Evolutionary conservation across 2,329 filamentous ascomycete species (phyloP).

Genomic region (Fusarium drepaniforme): DNA sequence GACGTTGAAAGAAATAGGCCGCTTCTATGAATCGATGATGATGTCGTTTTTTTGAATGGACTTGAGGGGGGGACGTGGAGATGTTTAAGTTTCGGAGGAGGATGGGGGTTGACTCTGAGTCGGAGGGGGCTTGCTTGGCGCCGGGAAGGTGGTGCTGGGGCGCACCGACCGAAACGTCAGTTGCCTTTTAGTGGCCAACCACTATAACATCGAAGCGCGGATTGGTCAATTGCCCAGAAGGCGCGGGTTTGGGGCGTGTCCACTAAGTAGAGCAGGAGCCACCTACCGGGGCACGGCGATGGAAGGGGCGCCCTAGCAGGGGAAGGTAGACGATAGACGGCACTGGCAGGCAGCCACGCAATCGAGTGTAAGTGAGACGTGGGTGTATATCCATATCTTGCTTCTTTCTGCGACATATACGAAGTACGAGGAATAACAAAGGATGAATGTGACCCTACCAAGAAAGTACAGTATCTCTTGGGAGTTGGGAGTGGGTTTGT

Average conservation of each 20-base stretch:
- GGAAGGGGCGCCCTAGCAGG: conserved; percentile 3
- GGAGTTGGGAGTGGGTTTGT: background rate
- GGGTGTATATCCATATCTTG: background rate
- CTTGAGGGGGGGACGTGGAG: background rate
- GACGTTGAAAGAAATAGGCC: background rate
- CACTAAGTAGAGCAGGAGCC: background rate
- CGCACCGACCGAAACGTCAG: background rate
- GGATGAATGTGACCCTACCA: background rate
- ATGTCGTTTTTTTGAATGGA: background rate
- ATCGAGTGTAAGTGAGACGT: background rate
- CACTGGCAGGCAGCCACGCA: background rate
- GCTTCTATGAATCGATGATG: background rate
- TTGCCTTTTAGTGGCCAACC: background rate
- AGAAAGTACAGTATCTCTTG: background rate
- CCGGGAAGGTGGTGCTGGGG: background rate
- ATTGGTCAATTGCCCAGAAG: conserved; percentile 1
- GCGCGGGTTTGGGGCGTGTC: background rate
- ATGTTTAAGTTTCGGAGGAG: background rate
- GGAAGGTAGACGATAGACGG: background rate
- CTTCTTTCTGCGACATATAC: background rate
- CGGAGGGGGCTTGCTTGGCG: background rate
- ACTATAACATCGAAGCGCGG: background rate
- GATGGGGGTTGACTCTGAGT: background rate
- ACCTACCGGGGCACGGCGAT: background rate
- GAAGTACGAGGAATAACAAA: background rate